phyloP scores from a whole-genome alignment of 1,139 yeast genomes.

The Lodderomyces pseudojiufengensis region DNA sequence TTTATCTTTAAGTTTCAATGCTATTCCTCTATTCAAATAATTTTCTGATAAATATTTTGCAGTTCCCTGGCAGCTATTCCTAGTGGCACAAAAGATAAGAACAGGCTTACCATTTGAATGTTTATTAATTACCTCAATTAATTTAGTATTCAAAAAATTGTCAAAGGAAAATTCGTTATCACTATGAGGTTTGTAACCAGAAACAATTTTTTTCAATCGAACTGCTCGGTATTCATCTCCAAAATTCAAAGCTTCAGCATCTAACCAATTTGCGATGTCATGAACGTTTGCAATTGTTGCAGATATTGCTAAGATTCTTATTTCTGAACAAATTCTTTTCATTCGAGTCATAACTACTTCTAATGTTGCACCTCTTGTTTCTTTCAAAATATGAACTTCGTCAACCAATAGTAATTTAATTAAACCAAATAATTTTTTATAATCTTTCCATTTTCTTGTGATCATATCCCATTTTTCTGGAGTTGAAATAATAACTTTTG shows the following conservation, averaged over 20 bases:
- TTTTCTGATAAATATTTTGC: slow-evolving; percentile 32
- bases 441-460: slow-evolving; percentile 48
- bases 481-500: slow-evolving; percentile 49
- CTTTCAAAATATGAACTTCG: slow-evolving; percentile 49
- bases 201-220: slow-evolving; percentile 34
- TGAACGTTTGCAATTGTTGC: slow-evolving; percentile 53
- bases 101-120: slow-evolving; percentile 41
- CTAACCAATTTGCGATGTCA: slow-evolving; percentile 48
- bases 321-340: slow-evolving; percentile 32
- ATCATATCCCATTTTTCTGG: slow-evolving; percentile 59
- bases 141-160: slow-evolving; percentile 32
- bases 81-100: slow-evolving; percentile 51
- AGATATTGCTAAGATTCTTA: slow-evolving; percentile 50
- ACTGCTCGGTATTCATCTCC: slow-evolving; percentile 49
- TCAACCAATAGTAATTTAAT: slow-evolving; percentile 44
- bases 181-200: slow-evolving; percentile 33
- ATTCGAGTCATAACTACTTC: slow-evolving; percentile 53
- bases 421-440: slow-evolving; percentile 31
- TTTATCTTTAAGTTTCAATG: slow-evolving; percentile 19
- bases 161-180: slow-evolving; percentile 47
- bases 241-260: slow-evolving; percentile 33
- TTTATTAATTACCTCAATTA: slow-evolving; percentile 30
- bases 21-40: slow-evolving; percentile 9
- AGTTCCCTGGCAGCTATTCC: slow-evolving; percentile 44
- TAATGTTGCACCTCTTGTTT: slow-evolving; percentile 47